phyloP scores from a whole-genome alignment of 2,329 filamentous ascomycete species.

The Penicillium sp. region DNA sequence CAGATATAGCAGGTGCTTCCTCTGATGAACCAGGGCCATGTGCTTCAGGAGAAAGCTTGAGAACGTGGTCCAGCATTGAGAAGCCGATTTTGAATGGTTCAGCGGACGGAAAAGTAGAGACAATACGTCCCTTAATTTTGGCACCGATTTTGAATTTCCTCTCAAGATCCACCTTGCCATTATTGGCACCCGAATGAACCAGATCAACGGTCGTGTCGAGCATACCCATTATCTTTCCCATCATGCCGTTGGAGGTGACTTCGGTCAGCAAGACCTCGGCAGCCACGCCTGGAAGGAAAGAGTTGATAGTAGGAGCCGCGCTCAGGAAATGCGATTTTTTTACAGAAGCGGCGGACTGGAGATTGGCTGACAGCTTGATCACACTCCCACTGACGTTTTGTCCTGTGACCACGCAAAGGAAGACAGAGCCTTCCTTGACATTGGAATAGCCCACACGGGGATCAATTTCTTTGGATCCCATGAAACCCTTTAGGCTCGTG shows the following conservation, averaged over 20 bases:
- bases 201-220: constrained; percentile 86
- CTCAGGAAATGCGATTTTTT: constrained; percentile 61
- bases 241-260: constrained; percentile 65
- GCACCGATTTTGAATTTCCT: constrained; percentile 76
- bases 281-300: constrained; percentile 85
- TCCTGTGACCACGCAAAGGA: constrained; percentile 74
- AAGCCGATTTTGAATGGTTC: constrained; percentile 80
- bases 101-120: constrained; percentile 76
- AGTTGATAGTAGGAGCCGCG: constrained; percentile 78
- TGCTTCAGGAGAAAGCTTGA: constrained; percentile 50
- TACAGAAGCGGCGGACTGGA: constrained; percentile 61
- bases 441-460: constrained; percentile 57
- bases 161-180: constrained; percentile 62
- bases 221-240: constrained; percentile 86
- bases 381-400: constrained; percentile 73
- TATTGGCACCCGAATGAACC: constrained; percentile 75
- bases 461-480: constrained; percentile 77
- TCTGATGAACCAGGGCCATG: constrained; percentile 40
- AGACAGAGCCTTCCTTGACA: constrained; percentile 75
- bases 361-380: constrained; percentile 73
- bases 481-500: constrained; percentile 67
- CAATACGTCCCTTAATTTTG: constrained; percentile 77
- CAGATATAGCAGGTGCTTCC: constrained; percentile 51
- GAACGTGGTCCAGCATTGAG: constrained; percentile 78
- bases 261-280: constrained; percentile 80